Evolutionary conservation across 371 early-diverging fungal species (phyloP).

Genomic region (Lichtheimia ramosa): DNA sequence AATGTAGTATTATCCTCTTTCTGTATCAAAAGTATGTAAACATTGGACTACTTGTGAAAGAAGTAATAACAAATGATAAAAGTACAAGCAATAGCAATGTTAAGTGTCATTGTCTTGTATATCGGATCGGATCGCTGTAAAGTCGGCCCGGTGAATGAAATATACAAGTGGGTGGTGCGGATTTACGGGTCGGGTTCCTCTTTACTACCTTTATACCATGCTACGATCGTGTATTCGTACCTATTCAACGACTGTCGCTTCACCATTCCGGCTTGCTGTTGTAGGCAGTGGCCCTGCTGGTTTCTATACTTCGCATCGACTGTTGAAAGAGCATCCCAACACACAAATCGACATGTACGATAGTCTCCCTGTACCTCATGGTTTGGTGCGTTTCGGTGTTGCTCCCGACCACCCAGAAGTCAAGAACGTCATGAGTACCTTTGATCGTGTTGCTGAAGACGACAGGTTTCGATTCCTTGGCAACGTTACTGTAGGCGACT

Average conservation of each 20-base stretch:
- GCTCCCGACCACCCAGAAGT: slow-evolving; percentile 99
- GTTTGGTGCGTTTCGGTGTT: slow-evolving; percentile 94
- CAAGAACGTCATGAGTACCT: slow-evolving; percentile 88
- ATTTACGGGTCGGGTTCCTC: too few relatives aligned
- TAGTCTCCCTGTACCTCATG: slow-evolving; percentile 84
- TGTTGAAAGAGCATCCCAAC: slow-evolving; percentile 63
- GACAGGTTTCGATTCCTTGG: slow-evolving; percentile 80
- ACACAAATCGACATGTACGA: slow-evolving; percentile 87
- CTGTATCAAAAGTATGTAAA: too few relatives aligned
- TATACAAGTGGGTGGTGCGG: too few relatives aligned
- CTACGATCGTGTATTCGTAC: slow-evolving; percentile 3
- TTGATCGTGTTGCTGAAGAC: slow-evolving; percentile 76
- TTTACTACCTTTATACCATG: not conserved
- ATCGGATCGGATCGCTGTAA: too few relatives aligned
- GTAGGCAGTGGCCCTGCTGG: slow-evolving; percentile 92
- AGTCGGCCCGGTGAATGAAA: too few relatives aligned
- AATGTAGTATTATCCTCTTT: too few relatives aligned
- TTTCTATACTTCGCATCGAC: slow-evolving; percentile 87
- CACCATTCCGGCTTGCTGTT: slow-evolving; percentile 65
- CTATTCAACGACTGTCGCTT: not conserved
- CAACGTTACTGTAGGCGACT: slow-evolving; percentile 65
- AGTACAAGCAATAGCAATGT: too few relatives aligned
- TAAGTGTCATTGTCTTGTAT: too few relatives aligned
- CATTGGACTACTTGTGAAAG: too few relatives aligned
- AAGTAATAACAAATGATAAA: too few relatives aligned